Conservation (phyloP, 225 moss, liverwort and hornwort species). For the Sphagnum contortum region DNA sequence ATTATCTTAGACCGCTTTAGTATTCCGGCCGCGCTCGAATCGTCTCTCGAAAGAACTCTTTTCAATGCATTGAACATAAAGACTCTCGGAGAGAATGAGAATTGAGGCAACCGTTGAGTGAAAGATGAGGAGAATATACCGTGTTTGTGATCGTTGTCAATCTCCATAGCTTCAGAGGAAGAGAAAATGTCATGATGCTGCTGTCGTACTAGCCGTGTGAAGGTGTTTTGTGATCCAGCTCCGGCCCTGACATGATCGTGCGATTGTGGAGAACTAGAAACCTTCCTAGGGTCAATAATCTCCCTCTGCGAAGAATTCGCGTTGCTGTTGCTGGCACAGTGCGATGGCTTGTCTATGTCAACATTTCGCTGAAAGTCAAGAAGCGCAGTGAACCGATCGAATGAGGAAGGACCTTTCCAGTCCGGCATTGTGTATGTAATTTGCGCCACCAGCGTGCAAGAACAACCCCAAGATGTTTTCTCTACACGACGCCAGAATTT, state of each 20-base stretch:
- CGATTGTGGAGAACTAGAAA: too few relatives aligned
- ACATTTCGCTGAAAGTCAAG: constrained; percentile 40
- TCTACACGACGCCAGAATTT: too few relatives aligned
- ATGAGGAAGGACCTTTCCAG: not conserved
- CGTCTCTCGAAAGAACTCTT: constrained; percentile 25
- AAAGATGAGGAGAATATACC: constrained; percentile 1
- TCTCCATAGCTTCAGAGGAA: not conserved
- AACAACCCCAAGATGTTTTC: too few relatives aligned
- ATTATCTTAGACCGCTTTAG: too few relatives aligned
- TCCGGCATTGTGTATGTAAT: not conserved
- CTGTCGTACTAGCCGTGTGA: not conserved
- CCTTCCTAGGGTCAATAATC: too few relatives aligned
- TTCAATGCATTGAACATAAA: constrained; percentile 27
- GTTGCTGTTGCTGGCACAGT: constrained; percentile 4
- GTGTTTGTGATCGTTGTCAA: not conserved
- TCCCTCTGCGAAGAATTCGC: not conserved
- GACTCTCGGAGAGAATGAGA: constrained; percentile 27
- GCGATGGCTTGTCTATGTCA: constrained; percentile 23
- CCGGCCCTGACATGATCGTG: too few relatives aligned
- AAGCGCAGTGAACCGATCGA: constrained; percentile 33
- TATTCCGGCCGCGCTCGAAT: not conserved
- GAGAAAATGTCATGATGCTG: not conserved
- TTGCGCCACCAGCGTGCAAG: too few relatives aligned
- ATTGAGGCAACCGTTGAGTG: constrained; percentile 23
- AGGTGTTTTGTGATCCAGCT: not conserved